These are phyloP conservation scores for Drechslera avenae DNA, from an alignment of 2,329 filamentous ascomycete species.

Conservation along the genomic window DNA sequence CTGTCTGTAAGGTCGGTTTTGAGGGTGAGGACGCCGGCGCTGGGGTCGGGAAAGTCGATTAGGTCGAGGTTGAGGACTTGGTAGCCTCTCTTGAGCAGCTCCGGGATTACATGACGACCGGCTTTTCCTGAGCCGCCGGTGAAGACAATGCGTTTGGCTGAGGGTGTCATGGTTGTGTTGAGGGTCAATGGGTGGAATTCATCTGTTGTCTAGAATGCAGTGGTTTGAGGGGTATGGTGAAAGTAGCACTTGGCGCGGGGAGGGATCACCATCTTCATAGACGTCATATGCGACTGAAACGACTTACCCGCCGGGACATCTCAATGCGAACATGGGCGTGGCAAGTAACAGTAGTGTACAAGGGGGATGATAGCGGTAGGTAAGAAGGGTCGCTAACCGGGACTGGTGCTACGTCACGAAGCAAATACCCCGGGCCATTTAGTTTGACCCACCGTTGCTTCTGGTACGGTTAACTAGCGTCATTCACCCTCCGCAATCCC, in stretches of 20 bases:
- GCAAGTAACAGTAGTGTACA: slow-evolving; percentile 7
- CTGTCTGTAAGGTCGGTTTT: slow-evolving; percentile 61
- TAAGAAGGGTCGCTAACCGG: slow-evolving; percentile 11
- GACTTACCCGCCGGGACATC: slow-evolving; percentile 14
- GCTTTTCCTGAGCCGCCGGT: slow-evolving; percentile 59
- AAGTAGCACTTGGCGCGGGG: too few species aligned
- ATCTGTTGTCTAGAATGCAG: neutral
- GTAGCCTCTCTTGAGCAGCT: slow-evolving; percentile 58
- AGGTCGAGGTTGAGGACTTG: slow-evolving; percentile 63
- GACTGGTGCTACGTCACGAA: slow-evolving; percentile 24
- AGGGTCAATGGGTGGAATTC: neutral
- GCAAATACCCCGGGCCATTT: slow-evolving; percentile 10
- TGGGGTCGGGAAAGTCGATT: slow-evolving; percentile 51
- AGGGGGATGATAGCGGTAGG: neutral
- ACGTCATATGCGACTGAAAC: slow-evolving; percentile 14
- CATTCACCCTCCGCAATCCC: slow-evolving; percentile 6
- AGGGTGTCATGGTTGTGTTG: slow-evolving; percentile 26
- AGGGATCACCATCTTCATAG: slow-evolving; percentile 11
- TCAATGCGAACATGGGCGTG: slow-evolving; percentile 11
- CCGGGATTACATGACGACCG: slow-evolving; percentile 60
- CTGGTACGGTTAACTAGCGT: slow-evolving; percentile 11
- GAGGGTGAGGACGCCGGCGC: slow-evolving; percentile 57
- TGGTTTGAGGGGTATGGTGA: neutral
- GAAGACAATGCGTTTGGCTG: slow-evolving; percentile 50
- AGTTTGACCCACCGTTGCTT: slow-evolving; percentile 13